Base-by-base conservation (phyloP, 2,329 filamentous ascomycete genomes). In the Teratosphaeria nubilosa region DNA sequence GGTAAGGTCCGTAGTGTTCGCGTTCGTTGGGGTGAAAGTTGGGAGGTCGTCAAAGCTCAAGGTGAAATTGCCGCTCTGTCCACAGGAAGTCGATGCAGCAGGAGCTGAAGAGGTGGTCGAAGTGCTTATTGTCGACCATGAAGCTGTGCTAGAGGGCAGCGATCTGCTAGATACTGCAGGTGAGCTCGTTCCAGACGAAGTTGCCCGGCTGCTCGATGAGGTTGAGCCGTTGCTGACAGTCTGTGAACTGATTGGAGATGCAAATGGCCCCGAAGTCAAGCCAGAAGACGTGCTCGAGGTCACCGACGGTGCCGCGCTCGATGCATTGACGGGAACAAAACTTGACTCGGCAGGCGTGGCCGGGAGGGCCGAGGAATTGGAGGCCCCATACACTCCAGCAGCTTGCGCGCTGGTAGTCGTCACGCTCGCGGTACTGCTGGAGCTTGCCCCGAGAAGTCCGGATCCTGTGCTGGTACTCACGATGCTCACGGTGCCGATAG, bases 41-140 rank as follows among this genome's bases (percentile, higher is more conserved):
- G 72, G 72, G 20, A 76, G 62, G 37, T 75, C 66, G 34, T 74
- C 68, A 56, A 70, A 72, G 37, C 69, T 63, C 59, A 57, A 59
- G 0, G 72, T 74, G 58, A 78, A 78, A 57, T 75, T 72, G 41
- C 77, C 77, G 56, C 70, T 71, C 62, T 79, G 76, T 20, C 77
- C 77, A 55, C 77, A 78, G 16, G 51, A 53, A 11, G 51, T 30
- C 5, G 51, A 27, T 30, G 51, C 25, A 32, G 30, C 30, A 16
- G 51, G 24, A 53, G 51, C 51, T 53, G 51, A 53, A 14, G 51
- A 54, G 30, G 27, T 54, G 30, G 53, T 32, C 41, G 41, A 48
- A 16, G 41, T 24, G 5, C 16, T 48, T 16, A 48, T 20, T 11
- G 41, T 48, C 20, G 41, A 48, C 41, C n/a, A 41, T 7, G 53